Conservation (phyloP, 2,329 filamentous ascomycete genomes). For the Pseudofabraea citricarpa region DNA sequence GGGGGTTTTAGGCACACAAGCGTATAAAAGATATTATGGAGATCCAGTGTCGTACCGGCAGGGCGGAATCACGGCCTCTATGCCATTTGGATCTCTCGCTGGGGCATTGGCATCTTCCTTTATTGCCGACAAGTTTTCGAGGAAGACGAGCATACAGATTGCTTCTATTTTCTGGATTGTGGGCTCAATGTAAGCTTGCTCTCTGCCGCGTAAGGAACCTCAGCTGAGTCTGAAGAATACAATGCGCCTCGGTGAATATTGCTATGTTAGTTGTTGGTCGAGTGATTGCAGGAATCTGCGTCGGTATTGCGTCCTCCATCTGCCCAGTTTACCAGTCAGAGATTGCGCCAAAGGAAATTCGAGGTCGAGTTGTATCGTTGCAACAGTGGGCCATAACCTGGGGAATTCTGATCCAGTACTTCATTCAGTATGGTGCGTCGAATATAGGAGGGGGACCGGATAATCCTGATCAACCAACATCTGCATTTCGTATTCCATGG, state of each 20-base stretch:
- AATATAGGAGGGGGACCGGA: conserved; percentile 29
- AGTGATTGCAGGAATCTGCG: conserved; percentile 28
- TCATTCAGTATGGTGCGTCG: conserved; percentile 35
- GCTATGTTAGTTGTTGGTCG: conserved; percentile 18
- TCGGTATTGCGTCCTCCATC: conserved; percentile 35
- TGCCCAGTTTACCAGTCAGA: conserved; percentile 40
- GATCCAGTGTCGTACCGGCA: conserved; percentile 54
- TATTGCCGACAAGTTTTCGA: conserved; percentile 48
- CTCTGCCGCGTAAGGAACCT: not conserved
- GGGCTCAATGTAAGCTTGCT: conserved; percentile 31
- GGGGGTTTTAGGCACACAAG: conserved; percentile 58
- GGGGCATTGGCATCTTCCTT: conserved; percentile 53
- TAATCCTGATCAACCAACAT: conserved; percentile 37
- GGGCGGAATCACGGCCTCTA: conserved; percentile 67
- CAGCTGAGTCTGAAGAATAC: conserved; percentile 43
- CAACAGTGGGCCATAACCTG: conserved; percentile 42
- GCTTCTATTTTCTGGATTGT: conserved; percentile 44
- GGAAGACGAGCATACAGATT: conserved; percentile 40
- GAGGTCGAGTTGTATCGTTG: conserved; percentile 37
- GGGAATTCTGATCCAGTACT: conserved; percentile 33
- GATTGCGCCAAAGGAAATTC: conserved; percentile 41
- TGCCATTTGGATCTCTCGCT: conserved; percentile 68
- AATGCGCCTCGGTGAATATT: conserved; percentile 47
- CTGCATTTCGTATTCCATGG: conserved; percentile 49
- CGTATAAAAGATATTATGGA: conserved; percentile 69